Conservation (phyloP, 805 yeast genomes). For the Myxozyma melibiosi region DNA sequence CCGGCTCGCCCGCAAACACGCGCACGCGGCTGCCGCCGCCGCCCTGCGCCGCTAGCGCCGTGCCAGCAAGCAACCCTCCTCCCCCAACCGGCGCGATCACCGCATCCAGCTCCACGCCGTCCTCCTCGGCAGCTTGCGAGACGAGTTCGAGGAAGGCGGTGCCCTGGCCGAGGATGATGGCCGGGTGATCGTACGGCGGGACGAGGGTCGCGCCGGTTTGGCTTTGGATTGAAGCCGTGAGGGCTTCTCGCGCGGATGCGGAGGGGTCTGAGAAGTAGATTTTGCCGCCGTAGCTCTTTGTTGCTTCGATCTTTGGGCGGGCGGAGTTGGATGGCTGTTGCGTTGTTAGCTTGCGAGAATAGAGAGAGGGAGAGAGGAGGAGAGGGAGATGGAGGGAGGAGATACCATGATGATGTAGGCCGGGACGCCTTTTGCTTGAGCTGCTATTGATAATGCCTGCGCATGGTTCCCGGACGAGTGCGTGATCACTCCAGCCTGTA, state of each 20-base stretch:
- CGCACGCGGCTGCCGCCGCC: conserved; percentile 32
- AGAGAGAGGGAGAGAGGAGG: background rate
- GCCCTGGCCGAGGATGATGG: conserved; percentile 56
- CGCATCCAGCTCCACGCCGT: conserved; percentile 48
- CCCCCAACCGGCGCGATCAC: conserved; percentile 58
- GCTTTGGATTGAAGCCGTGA: conserved; percentile 46
- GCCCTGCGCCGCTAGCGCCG: conserved; percentile 33
- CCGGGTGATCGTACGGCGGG: conserved; percentile 55
- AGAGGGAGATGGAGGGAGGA: too few species aligned
- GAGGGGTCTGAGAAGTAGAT: conserved; percentile 46
- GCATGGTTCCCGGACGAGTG: conserved; percentile 59
- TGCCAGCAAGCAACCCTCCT: conserved; percentile 55
- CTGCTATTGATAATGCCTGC: conserved; percentile 55
- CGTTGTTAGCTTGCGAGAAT: background rate
- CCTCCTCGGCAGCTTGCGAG: conserved; percentile 42
- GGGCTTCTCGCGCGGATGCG: conserved; percentile 53
- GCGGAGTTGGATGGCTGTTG: conserved; percentile 52
- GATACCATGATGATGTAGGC: conserved; percentile 52
- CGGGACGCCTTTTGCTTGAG: conserved; percentile 49
- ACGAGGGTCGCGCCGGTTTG: conserved; percentile 48
- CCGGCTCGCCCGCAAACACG: conserved; percentile 37
- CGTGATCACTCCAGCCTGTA: conserved; percentile 53
- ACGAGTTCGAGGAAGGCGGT: conserved; percentile 52
- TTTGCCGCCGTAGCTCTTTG: conserved; percentile 53
- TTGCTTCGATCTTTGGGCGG: conserved; percentile 51